Evolutionary conservation across 2,329 filamentous ascomycete species (phyloP), one percentile per base, ranked within the genome.

Genomic region (Alternaria consortialis): DNA sequence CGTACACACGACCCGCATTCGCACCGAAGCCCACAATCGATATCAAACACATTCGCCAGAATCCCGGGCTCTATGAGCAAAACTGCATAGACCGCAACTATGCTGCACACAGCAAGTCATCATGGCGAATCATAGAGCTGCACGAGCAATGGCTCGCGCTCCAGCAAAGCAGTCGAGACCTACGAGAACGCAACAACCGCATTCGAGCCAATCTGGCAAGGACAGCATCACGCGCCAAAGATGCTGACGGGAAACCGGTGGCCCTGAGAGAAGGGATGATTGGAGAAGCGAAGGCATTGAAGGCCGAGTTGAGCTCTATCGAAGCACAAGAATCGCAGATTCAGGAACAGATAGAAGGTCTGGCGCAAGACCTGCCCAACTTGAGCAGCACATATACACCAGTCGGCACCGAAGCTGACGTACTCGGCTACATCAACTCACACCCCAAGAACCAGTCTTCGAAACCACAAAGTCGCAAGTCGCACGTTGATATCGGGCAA

Each of bases 21-120:
- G 93, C 92, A 13, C 93, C 93, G 11, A 94, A 92, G 76, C 88
- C 92, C 27, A 86, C 86, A 47, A 86, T 96, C 67, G 91, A 97
- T 81, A 86, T 97, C 75, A 94, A 92, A 78, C 90, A 95, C 81
- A 97, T 99, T 77, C 93, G 94, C 59, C 87, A 93, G 74, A 91
- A 96, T 79, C 88, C 91, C 15, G 87, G 90, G 13, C 85, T 96
- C 15, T 91, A 97, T 83, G 86, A 91, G 69, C 84, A 90, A 67
- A 98, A 96, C 74, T 97, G 92, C 80, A 77, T 90, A 61, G 90
- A 93, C 68, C 89, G 95, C 69, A 97, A 97, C 78, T 97, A 97
- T 81, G 84, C 77, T 13, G 77, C 80, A 0, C 84, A 86, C 56
- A 79, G 82, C 12, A 79, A 81, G 13, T 81, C 85, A 51, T 83